These are phyloP conservation scores for Aspergillus fructus DNA, from an alignment of 2,329 filamentous ascomycete species.

Conservation along the genomic window DNA sequence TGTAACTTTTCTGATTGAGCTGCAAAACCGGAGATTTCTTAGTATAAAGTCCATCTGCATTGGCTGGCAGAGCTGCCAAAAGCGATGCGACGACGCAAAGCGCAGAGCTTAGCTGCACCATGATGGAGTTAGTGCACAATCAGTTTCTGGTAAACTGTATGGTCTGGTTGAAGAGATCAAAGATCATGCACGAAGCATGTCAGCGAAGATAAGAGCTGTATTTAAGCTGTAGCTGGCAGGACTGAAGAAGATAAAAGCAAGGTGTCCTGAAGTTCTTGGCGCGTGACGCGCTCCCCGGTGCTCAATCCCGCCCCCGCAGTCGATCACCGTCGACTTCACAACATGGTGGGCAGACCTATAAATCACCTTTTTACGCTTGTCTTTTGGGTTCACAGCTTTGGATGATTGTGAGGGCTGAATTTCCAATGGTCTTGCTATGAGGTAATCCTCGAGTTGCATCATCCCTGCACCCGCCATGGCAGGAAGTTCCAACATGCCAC, in stretches of 20 bases:
- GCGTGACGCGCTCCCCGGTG: conserved; percentile 21
- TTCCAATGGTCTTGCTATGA: neutral
- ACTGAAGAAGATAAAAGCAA: conserved; percentile 27
- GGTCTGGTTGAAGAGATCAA: neutral
- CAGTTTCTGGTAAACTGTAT: neutral
- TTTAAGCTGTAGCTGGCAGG: neutral
- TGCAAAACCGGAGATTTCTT: conserved; percentile 87
- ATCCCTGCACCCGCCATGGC: neutral
- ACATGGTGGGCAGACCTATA: neutral
- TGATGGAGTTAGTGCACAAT: conserved; percentile 19
- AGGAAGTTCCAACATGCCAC: neutral
- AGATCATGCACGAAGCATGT: neutral
- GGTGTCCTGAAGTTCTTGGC: conserved; percentile 45
- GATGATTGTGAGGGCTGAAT: neutral
- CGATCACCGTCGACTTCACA: neutral
- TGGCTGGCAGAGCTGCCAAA: conserved; percentile 64
- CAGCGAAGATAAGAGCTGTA: conserved; percentile 6
- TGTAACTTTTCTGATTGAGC: conserved; percentile 75
- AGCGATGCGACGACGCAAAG: conserved; percentile 58
- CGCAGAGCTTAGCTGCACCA: conserved; percentile 42
- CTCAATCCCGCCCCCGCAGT: conserved; percentile 7
- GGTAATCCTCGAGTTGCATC: neutral
- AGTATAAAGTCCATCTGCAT: conserved; percentile 73
- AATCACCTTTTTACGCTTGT: neutral
- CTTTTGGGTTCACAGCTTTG: neutral